Evolutionary conservation across 345 rosid genomes (phyloP).

Genomic region (Eucalyptus polybractea): DNA sequence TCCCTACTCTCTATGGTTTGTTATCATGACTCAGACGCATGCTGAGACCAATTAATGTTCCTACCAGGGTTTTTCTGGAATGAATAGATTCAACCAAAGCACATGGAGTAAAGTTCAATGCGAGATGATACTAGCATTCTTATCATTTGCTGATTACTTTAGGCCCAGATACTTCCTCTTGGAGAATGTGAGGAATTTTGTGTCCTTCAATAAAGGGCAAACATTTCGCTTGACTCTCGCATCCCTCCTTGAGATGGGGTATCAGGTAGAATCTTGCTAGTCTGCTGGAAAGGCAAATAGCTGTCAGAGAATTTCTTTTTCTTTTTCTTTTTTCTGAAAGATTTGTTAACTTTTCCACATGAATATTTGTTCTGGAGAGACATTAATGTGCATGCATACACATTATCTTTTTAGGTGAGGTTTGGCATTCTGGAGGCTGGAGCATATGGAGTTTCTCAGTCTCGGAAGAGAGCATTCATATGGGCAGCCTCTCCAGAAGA

Average conservation of each 20-base stretch:
- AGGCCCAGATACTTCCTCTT: constrained; percentile 82
- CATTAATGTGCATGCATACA: not conserved
- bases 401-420: constrained; percentile 46
- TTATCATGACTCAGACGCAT: not conserved
- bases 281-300: not conserved
- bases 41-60: not conserved
- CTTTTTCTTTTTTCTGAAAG: not conserved
- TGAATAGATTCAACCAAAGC: constrained; percentile 73
- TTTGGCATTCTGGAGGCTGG: constrained; percentile 96
- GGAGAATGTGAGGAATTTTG: constrained; percentile 84
- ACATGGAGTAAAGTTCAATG: constrained; percentile 82
- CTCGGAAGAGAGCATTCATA: constrained; percentile 80
- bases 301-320: not conserved
- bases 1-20: not conserved
- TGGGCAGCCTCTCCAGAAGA: constrained; percentile 94
- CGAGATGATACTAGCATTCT: constrained; percentile 40
- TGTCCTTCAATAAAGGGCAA: constrained; percentile 73
- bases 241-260: constrained; percentile 47
- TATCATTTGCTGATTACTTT: constrained; percentile 77
- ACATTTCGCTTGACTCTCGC: constrained; percentile 76
- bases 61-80: constrained; percentile 85
- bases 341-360: not conserved
- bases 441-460: constrained; percentile 78
- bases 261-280: constrained; percentile 19
- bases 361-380: not conserved